Evolutionary conservation across 225 moss, liverwort and hornwort genomes (phyloP).

Genomic region (Straminergon stramineum): DNA sequence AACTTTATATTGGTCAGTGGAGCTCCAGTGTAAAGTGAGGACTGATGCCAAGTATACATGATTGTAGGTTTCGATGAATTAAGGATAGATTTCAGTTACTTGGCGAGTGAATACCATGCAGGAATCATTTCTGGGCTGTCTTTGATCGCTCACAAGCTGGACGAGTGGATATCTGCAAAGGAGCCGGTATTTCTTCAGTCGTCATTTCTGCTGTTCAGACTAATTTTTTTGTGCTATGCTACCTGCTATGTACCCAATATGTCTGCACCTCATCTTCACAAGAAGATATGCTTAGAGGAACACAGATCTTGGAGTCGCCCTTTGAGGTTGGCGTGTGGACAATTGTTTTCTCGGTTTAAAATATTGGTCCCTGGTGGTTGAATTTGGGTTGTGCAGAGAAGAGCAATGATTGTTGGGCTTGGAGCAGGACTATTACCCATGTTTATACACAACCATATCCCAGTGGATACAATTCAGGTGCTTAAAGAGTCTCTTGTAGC

Average conservation of each 20-base stretch:
- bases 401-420: constrained; percentile 81
- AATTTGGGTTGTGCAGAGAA: constrained; percentile 32
- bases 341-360: background rate
- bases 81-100: constrained; percentile 72
- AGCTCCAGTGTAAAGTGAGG: background rate
- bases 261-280: background rate
- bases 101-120: constrained; percentile 86
- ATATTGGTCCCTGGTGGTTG: background rate
- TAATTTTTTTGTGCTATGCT: background rate
- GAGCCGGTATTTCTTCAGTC: constrained; percentile 37
- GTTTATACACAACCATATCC: constrained; percentile 90
- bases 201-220: background rate
- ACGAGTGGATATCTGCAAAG: constrained; percentile 57
- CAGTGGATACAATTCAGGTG: constrained; percentile 69
- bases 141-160: constrained; percentile 60
- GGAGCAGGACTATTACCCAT: constrained; percentile 93
- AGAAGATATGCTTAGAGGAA: background rate
- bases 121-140: constrained; percentile 76
- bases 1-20: background rate
- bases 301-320: background rate
- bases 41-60: background rate
- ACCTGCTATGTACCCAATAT: constrained; percentile 39
- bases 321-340: background rate
- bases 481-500: background rate
- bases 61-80: constrained; percentile 38